Evolutionary conservation across 2,329 filamentous ascomycete species (phyloP).

Genomic region (Colletotrichum sp.): DNA sequence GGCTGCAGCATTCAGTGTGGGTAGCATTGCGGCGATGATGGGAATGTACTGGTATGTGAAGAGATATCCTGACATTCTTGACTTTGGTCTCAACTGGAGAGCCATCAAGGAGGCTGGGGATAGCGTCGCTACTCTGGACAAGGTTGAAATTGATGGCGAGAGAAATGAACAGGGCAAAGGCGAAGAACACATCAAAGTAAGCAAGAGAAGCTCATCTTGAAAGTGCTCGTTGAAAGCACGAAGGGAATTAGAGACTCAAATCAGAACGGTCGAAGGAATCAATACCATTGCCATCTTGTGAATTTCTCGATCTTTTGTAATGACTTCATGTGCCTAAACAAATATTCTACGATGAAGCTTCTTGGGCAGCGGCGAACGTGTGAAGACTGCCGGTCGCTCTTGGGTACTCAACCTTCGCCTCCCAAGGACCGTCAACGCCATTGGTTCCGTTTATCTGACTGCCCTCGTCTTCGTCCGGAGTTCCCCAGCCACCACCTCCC

Average conservation of each 20-base stretch:
- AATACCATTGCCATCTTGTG: not conserved
- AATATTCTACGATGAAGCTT: not conserved
- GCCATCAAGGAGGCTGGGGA: not conserved
- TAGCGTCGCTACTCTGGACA: not conserved
- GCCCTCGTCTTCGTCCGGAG: not conserved
- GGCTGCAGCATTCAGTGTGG: conserved; percentile 33
- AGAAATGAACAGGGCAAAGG: not conserved
- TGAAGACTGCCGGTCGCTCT: not conserved
- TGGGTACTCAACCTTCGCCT: not conserved
- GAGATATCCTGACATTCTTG: conserved; percentile 22
- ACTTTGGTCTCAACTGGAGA: conserved; percentile 7
- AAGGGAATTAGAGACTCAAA: not conserved
- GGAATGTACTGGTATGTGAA: conserved; percentile 32
- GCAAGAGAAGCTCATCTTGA: not conserved
- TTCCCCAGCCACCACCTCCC: conserved; percentile 67
- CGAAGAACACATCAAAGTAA: not conserved
- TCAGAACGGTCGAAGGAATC: not conserved
- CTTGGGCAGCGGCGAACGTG: not conserved
- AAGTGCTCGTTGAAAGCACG: not conserved
- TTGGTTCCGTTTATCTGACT: not conserved
- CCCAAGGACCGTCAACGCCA: not conserved
- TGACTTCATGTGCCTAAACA: rapidly evolving
- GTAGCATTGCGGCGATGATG: conserved; percentile 34
- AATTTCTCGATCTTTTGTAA: rapidly evolving
- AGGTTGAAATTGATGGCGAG: not conserved